Evolutionary conservation across 371 early-diverging fungal species (phyloP).

Genomic region (Dichotomocladium elegans): DNA sequence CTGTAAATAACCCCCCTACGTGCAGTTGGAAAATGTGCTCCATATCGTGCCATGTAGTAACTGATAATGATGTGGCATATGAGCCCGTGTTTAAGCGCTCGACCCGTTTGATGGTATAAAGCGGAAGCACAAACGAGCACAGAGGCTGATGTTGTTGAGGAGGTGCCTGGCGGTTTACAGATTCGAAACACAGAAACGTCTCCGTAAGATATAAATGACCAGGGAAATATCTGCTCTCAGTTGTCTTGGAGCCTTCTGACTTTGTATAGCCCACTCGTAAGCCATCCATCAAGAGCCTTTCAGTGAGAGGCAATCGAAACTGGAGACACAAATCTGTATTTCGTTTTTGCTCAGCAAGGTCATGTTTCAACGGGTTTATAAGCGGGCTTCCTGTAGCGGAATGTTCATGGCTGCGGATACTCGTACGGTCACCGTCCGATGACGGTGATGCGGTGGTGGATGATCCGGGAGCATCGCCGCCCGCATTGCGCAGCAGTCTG

Average conservation of each 20-base stretch:
- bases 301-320: slow-evolving; percentile 67
- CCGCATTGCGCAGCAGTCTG: slow-evolving; percentile 75
- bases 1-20: slow-evolving; percentile 25
- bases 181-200: slow-evolving; percentile 77
- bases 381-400: too few relatives aligned
- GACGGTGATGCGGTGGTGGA: slow-evolving; percentile 15
- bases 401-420: too few relatives aligned
- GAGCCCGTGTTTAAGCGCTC: slow-evolving; percentile 66
- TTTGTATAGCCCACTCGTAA: slow-evolving; percentile 47
- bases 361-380: slow-evolving; percentile 48
- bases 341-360: slow-evolving; percentile 69
- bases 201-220: slow-evolving; percentile 83
- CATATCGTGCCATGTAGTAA: slow-evolving; percentile 65
- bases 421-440: slow-evolving; percentile 4
- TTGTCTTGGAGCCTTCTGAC: neutral
- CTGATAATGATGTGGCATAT: slow-evolving; percentile 32
- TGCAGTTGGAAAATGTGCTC: slow-evolving; percentile 51
- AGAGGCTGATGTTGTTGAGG: slow-evolving; percentile 42
- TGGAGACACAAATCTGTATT: slow-evolving; percentile 67
- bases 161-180: slow-evolving; percentile 46
- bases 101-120: slow-evolving; percentile 86
- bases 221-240: slow-evolving; percentile 9
- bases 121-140: slow-evolving; percentile 78
- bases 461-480: slow-evolving; percentile 61
- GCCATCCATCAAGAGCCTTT: slow-evolving; percentile 54